These are phyloP conservation scores for Yarrowia deformans DNA, from an alignment of 805 yeast species.

Conservation along the genomic window DNA sequence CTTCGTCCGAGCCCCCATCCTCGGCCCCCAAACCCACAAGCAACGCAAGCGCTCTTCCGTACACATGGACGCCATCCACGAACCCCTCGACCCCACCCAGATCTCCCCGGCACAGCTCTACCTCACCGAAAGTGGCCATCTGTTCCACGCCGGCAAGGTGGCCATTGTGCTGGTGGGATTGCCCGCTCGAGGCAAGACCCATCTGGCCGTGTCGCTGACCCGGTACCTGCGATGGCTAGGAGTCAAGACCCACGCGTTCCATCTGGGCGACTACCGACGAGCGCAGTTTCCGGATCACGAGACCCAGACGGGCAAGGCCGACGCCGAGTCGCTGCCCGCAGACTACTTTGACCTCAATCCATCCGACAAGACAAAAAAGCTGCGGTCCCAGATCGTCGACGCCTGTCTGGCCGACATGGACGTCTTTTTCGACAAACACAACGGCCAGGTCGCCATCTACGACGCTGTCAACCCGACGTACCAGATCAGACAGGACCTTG, in stretches of 20 bases:
- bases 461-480: constrained; percentile 92
- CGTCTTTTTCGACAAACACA: constrained; percentile 71
- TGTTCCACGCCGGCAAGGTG: constrained; percentile 95
- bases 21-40: constrained; percentile 31
- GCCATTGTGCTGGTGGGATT: constrained; percentile 88
- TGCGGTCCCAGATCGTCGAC: constrained; percentile 65
- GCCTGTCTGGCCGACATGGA: constrained; percentile 74
- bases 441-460: constrained; percentile 94
- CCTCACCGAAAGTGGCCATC: constrained; percentile 88
- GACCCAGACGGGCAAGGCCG: constrained; percentile 44
- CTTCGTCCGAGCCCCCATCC: constrained; percentile 28
- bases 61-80: constrained; percentile 70
- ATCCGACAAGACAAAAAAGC: constrained; percentile 56
- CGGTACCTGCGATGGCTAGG: constrained; percentile 96
- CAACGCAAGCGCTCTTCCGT: constrained; percentile 40
- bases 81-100: constrained; percentile 63
- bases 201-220: constrained; percentile 87
- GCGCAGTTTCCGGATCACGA: constrained; percentile 38
- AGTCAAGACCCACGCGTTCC: constrained; percentile 89
- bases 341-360: constrained; percentile 71
- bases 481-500: constrained; percentile 67
- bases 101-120: constrained; percentile 92
- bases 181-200: constrained; percentile 96
- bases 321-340: constrained; percentile 61
- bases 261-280: constrained; percentile 89